Conservation (phyloP, 2,329 filamentous ascomycete species). For the Fusarium hostae region DNA sequence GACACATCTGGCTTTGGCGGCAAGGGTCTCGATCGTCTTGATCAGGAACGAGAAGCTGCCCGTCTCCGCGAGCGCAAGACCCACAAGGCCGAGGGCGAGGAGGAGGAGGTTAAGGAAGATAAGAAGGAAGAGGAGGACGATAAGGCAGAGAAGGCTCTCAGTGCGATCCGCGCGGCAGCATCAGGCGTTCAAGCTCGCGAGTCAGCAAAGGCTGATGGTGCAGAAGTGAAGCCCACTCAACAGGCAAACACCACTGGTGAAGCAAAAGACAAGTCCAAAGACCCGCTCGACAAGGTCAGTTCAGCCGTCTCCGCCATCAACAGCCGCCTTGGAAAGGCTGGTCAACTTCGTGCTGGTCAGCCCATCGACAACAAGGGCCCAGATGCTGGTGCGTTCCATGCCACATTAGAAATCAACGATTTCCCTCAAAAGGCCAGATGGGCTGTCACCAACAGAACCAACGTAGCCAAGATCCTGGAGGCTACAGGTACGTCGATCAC, state of each 20-base stretch:
- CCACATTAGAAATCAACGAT: constrained; percentile 98
- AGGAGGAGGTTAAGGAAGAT: constrained; percentile 86
- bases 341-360: constrained; percentile 88
- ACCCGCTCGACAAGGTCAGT: constrained; percentile 85
- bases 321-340: constrained; percentile 86
- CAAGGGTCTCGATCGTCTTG: constrained; percentile 90
- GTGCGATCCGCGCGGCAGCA: constrained; percentile 70
- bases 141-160: constrained; percentile 75
- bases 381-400: constrained; percentile 95
- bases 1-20: constrained; percentile 91
- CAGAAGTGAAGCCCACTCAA: constrained; percentile 50
- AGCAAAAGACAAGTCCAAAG: constrained; percentile 66
- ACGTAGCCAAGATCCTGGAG: constrained; percentile 97
- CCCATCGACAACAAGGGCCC: constrained; percentile 99
- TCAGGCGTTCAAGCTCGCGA: constrained; percentile 67
- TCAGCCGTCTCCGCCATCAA: constrained; percentile 94
- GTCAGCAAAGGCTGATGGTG: constrained; percentile 56
- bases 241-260: constrained; percentile 67
- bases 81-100: constrained; percentile 86
- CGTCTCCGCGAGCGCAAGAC: constrained; percentile 87
- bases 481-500: constrained; percentile 95
- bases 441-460: constrained; percentile 98
- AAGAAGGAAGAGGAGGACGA: constrained; percentile 72
- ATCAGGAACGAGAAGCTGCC: constrained; percentile 89
- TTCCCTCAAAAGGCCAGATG: constrained; percentile 98